Evolutionary conservation across 176 grass and related monocot genomes (phyloP), one percentile per base, ranked within the genome.

Genomic region (Thinopyrum elongatum): DNA sequence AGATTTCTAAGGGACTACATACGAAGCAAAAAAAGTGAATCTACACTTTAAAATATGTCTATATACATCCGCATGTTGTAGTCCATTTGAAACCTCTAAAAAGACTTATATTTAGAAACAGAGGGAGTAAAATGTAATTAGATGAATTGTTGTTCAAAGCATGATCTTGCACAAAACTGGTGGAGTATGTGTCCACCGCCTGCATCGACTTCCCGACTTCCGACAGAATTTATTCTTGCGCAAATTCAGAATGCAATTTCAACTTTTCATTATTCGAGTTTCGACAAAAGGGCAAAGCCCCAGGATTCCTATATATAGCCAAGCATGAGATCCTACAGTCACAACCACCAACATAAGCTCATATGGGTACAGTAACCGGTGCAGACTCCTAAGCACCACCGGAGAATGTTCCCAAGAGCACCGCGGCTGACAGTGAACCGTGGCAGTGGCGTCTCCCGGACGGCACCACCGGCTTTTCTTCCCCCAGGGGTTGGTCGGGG

Each of bases 251-350:
- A 81, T 67, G 62, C 26, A 67, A 3, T 14, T 49, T 31, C 11
- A 81, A 67, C 61, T 14, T 22, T 31, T 49, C 42, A 67, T 81
- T 81, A 81, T 67, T 81, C 25, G 10, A 67, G 39, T 47, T 81
- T 51, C 28, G 4, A n/a, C 15, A 12, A 41, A 80, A 65, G 79
- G 10, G 79, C 42, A 30, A 22, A 30, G 69, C 42, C 73, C 26
- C 4, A 53, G 21, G 4, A 53, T 31, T 76, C 27, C 44, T 53
- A 65, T 80, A 58, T 78, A 8, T 31, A 49, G 62, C 62, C 61
- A 81, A 33, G 11, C 62, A 81, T 22, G 13, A 47, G 39, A 17
- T 74, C 41, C 70, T 26, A 33, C 39, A 68, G 17, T 49, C 61
- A 66, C 19, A 41, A 35, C 19, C 9, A 22, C 16, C 47, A 41